phyloP scores from a whole-genome alignment of 2,329 filamentous ascomycete genomes.

The Ceratocystiopsis minuta region DNA sequence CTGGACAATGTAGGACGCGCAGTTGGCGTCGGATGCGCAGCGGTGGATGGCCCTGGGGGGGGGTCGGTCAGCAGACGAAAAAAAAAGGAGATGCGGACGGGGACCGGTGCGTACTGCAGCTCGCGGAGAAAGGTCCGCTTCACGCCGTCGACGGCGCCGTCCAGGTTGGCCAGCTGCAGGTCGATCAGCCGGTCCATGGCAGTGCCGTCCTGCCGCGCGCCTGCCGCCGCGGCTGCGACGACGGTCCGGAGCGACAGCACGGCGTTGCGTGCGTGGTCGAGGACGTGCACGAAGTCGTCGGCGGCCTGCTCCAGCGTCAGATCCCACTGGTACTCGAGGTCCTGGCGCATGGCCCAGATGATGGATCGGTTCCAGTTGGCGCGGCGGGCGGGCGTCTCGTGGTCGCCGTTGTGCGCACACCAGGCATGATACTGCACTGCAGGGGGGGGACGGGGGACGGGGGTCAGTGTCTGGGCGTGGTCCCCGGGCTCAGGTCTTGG shows the following conservation, averaged over 20 bases:
- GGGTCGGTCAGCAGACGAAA: neutral
- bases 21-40: neutral
- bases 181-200: neutral
- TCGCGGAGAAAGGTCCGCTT: neutral
- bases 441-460: too few relatives aligned
- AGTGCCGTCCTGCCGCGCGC: too few relatives aligned
- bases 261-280: neutral
- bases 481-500: neutral
- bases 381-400: neutral
- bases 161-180: neutral
- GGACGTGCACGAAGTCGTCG: neutral
- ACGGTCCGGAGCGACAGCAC: neutral
- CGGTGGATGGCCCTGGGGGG: neutral
- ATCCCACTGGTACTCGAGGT: neutral
- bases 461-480: too few relatives aligned
- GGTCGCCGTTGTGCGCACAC: slow-evolving; percentile 2
- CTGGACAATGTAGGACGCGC: neutral
- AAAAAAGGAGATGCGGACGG: neutral
- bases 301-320: neutral
- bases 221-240: neutral
- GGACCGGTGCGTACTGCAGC: neutral
- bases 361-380: neutral
- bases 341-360: slow-evolving; percentile 1
- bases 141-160: neutral
- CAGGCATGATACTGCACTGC: slow-evolving; percentile 1